Conservation (phyloP, 164 flowering plant genomes). For the Cinnamomum micranthum region DNA sequence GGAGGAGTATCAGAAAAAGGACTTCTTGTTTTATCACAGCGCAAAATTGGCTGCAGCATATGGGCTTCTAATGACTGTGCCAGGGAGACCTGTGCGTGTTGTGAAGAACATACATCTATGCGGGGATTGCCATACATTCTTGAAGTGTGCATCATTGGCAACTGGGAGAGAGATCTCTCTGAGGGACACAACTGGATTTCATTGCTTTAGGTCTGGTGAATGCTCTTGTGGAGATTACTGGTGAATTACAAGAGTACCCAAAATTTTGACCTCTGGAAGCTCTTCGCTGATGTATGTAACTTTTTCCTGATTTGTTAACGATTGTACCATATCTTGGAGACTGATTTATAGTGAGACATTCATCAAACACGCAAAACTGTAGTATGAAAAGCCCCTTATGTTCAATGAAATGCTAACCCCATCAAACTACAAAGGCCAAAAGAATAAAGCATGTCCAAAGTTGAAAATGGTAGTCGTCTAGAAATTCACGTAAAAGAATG, state of each 20-base stretch:
- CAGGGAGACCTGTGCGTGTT: constrained; percentile 53
- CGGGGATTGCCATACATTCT: constrained; percentile 86
- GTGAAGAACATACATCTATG: constrained; percentile 75
- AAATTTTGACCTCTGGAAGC: not conserved
- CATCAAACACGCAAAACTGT: no score
- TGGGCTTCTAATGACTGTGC: constrained; percentile 54
- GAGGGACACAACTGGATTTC: constrained; percentile 86
- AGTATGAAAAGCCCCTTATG: no score
- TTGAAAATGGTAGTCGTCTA: no score
- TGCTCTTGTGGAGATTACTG: constrained; percentile 75
- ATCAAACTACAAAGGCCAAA: no score
- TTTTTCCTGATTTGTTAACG: no score
- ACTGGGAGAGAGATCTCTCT: constrained; percentile 59
- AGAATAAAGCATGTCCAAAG: no score
- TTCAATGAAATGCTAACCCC: no score
- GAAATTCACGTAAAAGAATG: no score
- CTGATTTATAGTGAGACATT: no score
- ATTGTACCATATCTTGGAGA: no score
- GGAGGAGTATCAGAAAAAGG: constrained; percentile 81
- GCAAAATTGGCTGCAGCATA: constrained; percentile 78
- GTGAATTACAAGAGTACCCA: constrained; percentile 21
- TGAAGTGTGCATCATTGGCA: constrained; percentile 62
- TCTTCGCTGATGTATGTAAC: not conserved
- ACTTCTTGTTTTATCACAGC: constrained; percentile 79
- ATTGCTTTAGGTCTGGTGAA: constrained; percentile 56